phyloP scores from a whole-genome alignment of 179 eudicot genomes.

The Actinidia arguta region DNA sequence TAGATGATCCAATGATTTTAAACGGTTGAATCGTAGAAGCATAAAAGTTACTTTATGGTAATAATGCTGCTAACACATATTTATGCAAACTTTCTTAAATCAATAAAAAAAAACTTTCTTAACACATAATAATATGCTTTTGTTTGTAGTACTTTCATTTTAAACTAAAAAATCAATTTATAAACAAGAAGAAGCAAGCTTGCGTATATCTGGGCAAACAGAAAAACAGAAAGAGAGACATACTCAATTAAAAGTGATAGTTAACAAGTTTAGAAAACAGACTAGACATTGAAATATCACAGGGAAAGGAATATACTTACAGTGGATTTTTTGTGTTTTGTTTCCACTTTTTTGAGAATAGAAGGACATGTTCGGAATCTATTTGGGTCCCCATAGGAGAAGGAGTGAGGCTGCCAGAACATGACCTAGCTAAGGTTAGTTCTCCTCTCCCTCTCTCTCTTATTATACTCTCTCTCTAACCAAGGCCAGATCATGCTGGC shows the following conservation, averaged over 20 bases:
- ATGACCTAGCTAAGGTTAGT: constrained; percentile 58
- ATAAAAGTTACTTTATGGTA: too few species aligned
- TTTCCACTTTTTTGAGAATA: constrained; percentile 2
- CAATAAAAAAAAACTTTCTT: too few species aligned
- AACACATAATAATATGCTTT: too few species aligned
- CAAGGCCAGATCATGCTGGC: constrained; percentile 83
- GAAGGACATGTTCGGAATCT: background rate
- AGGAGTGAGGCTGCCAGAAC: constrained; percentile 73
- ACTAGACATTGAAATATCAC: background rate
- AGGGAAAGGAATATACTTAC: constrained; percentile 33
- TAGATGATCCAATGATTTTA: too few species aligned
- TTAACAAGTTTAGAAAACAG: background rate
- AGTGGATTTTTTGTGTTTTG: background rate
- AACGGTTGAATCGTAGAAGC: too few species aligned
- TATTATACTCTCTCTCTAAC: constrained; percentile 37
- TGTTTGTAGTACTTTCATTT: too few species aligned
- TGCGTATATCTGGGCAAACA: background rate
- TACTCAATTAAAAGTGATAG: background rate
- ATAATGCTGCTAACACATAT: too few species aligned
- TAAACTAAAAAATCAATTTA: too few species aligned
- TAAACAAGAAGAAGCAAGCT: background rate
- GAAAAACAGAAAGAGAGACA: background rate
- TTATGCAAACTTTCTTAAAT: too few species aligned
- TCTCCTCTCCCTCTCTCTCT: background rate
- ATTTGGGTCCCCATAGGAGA: constrained; percentile 41